Evolutionary conservation across 1,284 basidiomycete genomes (phyloP).

Genomic region (Fereydounia khargensis): DNA sequence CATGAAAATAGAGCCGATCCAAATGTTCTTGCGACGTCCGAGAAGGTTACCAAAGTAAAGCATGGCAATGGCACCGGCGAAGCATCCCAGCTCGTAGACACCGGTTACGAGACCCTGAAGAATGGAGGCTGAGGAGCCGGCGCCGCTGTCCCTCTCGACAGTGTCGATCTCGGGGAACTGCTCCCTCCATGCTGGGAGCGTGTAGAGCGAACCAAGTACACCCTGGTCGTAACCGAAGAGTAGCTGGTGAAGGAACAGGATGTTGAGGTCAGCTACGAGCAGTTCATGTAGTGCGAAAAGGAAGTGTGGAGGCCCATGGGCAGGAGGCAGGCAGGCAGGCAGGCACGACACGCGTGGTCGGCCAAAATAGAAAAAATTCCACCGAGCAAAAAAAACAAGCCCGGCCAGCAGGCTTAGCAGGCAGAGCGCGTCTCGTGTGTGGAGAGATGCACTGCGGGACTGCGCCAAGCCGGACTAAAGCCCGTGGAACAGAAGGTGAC

Average conservation of each 20-base stretch:
- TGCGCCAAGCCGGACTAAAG: too few relatives aligned
- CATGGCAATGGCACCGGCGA: slow-evolving; percentile 49
- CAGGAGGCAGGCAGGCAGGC: background rate
- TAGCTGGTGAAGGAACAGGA: slow-evolving; percentile 6
- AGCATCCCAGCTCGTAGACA: slow-evolving; percentile 54
- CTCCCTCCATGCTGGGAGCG: slow-evolving; percentile 38
- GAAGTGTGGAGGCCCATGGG: background rate
- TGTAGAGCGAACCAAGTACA: slow-evolving; percentile 52
- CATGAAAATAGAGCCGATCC: slow-evolving; percentile 52
- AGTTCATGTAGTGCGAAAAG: background rate
- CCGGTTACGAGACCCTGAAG: slow-evolving; percentile 50
- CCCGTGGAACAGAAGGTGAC: too few relatives aligned
- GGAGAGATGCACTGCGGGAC: too few relatives aligned
- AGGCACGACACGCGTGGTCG: too few relatives aligned
- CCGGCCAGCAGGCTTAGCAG: too few relatives aligned
- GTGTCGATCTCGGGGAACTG: slow-evolving; percentile 50
- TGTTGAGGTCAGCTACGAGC: background rate
- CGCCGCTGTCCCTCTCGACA: background rate
- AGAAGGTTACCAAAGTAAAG: slow-evolving; percentile 47
- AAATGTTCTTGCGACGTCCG: slow-evolving; percentile 50
- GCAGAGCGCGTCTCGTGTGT: too few relatives aligned
- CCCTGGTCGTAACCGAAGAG: slow-evolving; percentile 55
- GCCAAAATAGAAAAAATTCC: too few relatives aligned
- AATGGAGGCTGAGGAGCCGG: slow-evolving; percentile 27
- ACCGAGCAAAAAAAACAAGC: too few relatives aligned